Conservation (phyloP, 495 filamentous ascomycete genomes). For the Penicillium parvum region DNA sequence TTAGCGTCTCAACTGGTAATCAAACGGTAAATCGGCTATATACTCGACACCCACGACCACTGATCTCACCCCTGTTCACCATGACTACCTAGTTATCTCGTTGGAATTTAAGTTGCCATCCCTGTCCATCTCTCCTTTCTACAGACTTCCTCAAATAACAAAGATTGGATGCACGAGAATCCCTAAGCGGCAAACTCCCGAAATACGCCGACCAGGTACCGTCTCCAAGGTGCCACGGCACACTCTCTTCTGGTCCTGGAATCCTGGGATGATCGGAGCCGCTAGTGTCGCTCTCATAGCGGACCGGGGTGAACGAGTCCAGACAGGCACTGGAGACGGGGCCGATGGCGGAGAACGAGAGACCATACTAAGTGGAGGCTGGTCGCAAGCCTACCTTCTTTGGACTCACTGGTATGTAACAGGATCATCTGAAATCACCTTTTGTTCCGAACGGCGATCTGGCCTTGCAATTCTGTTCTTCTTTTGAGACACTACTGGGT, state of each 20-base stretch:
- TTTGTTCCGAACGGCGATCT: too few relatives aligned
- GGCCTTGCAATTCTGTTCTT: too few relatives aligned
- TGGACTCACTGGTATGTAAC: not conserved
- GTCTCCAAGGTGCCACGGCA: slow-evolving; percentile 1
- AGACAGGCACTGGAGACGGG: slow-evolving; percentile 7
- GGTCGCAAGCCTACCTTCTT: slow-evolving; percentile 13
- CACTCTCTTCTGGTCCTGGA: too few relatives aligned
- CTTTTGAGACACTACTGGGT: too few relatives aligned
- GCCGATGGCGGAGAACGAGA: slow-evolving; percentile 20
- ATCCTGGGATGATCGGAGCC: slow-evolving; percentile 9
- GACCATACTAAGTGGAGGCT: slow-evolving; percentile 12
- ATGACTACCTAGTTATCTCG: too few relatives aligned
- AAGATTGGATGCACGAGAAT: too few relatives aligned
- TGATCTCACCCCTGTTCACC: too few relatives aligned
- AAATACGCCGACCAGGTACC: slow-evolving; percentile 13
- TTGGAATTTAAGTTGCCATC: not conserved
- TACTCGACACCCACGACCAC: too few relatives aligned
- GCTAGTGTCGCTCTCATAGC: slow-evolving; percentile 3
- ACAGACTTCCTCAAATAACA: not conserved
- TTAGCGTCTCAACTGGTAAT: too few relatives aligned
- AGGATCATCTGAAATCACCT: too few relatives aligned
- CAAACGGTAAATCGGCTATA: too few relatives aligned
- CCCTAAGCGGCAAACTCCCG: slow-evolving; percentile 1
- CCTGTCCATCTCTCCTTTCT: not conserved
- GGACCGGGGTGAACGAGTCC: slow-evolving; percentile 5